A percentile compares a stretch with the other conserved stretches of the same genome.
phyloP scores from a whole-genome alignment of 2,329 filamentous ascomycete genomes.

The Colletotrichum euphorbiae region DNA sequence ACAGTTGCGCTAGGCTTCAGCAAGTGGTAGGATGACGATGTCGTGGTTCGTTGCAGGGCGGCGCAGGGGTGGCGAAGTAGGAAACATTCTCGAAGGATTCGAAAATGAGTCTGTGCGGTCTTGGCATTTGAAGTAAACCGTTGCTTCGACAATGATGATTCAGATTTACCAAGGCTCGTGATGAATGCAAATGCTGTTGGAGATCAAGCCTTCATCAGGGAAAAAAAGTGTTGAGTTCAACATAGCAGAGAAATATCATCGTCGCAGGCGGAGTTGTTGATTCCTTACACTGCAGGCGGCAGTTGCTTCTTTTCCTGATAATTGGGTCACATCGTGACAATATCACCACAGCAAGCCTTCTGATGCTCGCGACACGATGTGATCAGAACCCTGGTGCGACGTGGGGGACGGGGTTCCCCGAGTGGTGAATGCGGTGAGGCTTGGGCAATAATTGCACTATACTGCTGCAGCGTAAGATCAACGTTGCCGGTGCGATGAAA shows the following conservation, averaged over 20 bases:
- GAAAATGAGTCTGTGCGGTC: background rate
- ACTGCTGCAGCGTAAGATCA: too few species aligned
- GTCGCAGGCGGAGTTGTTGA: too few species aligned
- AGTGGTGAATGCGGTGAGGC: background rate
- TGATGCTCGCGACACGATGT: background rate
- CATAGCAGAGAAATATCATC: too few species aligned
- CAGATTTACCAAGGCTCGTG: too few species aligned
- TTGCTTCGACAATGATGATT: background rate
- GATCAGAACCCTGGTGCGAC: background rate
- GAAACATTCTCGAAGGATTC: conserved; percentile 38
- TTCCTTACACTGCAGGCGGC: too few species aligned
- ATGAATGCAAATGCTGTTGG: too few species aligned
- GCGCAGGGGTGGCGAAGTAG: conserved; percentile 34
- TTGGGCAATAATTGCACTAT: background rate
- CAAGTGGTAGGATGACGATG: conserved; percentile 1
- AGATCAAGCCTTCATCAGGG: too few species aligned
- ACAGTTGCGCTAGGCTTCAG: background rate
- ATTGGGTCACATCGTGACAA: too few species aligned
- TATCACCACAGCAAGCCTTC: background rate
- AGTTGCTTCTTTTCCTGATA: too few species aligned
- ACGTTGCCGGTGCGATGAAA: background rate
- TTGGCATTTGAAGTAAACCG: background rate
- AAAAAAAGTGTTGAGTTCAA: too few species aligned
- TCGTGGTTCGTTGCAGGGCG: background rate
- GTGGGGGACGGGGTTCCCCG: conserved; percentile 1